These are phyloP conservation scores for Platanthera guangdongensis DNA, from an alignment of 106 monocot genomes.

Conservation along the genomic window DNA sequence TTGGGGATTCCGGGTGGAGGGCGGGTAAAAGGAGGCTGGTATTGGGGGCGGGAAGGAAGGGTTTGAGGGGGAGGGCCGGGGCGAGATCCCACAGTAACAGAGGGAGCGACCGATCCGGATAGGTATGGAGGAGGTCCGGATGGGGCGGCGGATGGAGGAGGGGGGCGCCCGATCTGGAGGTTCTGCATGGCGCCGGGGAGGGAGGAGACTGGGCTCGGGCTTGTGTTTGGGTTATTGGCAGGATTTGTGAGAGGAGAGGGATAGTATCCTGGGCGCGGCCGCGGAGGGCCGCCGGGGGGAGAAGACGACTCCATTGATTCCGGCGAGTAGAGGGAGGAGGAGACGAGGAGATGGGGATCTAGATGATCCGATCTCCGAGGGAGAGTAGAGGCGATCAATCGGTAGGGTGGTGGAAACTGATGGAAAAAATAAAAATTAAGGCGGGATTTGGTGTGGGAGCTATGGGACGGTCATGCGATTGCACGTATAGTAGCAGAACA, in stretches of 20 bases:
- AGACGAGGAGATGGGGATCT: neutral
- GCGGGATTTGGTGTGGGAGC: neutral
- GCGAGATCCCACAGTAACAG: neutral
- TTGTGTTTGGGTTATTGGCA: constrained; percentile 21
- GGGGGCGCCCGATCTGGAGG: constrained; percentile 55
- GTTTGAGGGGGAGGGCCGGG: constrained; percentile 12
- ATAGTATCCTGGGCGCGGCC: constrained; percentile 14
- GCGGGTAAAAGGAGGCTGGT: neutral
- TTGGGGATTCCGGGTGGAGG: neutral
- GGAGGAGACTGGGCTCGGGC: constrained; percentile 3
- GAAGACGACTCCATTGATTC: constrained; percentile 48
- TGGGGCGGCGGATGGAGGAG: constrained; percentile 14
- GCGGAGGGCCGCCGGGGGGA: constrained; percentile 26
- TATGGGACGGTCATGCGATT: neutral
- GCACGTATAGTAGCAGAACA: neutral
- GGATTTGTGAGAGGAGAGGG: constrained; percentile 6
- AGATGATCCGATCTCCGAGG: neutral
- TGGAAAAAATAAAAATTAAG: neutral
- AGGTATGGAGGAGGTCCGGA: constrained; percentile 10
- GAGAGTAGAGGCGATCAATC: neutral
- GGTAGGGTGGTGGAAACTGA: neutral
- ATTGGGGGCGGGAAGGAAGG: constrained; percentile 7
- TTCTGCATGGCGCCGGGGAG: constrained; percentile 48
- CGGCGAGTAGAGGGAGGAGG: neutral
- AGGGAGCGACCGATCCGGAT: neutral